Conservation (phyloP, 169 alveolate genomes). For the Perkinsus olseni region DNA sequence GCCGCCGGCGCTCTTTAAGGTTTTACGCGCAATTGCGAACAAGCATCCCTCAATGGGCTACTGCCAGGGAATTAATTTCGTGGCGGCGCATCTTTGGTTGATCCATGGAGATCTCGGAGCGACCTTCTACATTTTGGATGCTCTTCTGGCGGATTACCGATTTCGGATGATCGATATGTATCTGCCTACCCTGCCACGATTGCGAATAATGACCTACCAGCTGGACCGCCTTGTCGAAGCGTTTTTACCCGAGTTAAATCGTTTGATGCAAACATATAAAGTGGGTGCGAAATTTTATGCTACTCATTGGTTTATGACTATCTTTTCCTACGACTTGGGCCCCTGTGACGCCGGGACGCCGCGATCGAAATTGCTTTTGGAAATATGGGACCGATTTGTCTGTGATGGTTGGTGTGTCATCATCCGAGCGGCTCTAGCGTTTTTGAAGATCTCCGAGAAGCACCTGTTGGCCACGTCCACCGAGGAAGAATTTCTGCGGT, state of each 20-base stretch:
- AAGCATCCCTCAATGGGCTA: background rate
- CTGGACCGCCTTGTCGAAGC: background rate
- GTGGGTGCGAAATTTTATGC: background rate
- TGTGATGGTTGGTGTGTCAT: background rate
- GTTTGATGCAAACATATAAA: background rate
- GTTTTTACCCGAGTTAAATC: background rate
- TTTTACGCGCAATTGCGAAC: background rate
- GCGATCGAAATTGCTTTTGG: background rate
- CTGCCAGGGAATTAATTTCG: background rate
- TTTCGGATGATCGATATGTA: background rate
- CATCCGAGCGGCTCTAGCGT: background rate
- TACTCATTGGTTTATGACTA: background rate
- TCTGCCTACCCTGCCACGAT: background rate
- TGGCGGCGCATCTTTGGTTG: slow-evolving; percentile 2
- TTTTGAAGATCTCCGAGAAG: background rate
- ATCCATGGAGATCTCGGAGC: background rate
- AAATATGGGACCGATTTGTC: background rate
- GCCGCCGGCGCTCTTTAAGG: background rate
- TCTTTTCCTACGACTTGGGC: background rate
- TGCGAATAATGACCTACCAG: background rate
- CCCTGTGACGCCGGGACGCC: background rate
- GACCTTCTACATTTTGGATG: background rate
- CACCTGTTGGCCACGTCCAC: background rate
- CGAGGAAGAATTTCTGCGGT: background rate
- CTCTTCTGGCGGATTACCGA: background rate